Evolutionary conservation across 345 rosid genomes (phyloP), one percentile per base, ranked within the genome.

Genomic region (Camelina neglecta): DNA sequence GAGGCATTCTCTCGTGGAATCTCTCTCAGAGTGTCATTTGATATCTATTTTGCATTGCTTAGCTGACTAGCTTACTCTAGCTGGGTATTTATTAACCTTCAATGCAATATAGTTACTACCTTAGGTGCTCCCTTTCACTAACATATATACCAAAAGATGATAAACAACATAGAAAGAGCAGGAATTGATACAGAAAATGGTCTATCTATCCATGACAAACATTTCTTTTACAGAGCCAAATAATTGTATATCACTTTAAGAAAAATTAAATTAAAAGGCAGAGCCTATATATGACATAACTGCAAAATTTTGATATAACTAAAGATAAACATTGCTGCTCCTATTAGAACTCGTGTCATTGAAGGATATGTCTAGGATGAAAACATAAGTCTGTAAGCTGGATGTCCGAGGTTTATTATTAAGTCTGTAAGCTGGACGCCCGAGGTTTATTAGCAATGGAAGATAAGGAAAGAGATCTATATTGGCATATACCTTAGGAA

Each of bases 401-500:
- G 58, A 60, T 39, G 29, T 11, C 18, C 11, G 21, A 51, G 10
- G 42, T 39, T 11, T 20, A 63, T 41, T 4, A 8, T 18, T n/a
- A 12, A 59, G 1, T 71, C 20, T 23, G 18, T 26, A 61, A 60
- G 18, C 39, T 62, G 51, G 58, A 60, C 50, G 29, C n/a, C 18
- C 11, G 21, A 51, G 10, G 42, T 39, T 11, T 20, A 63, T 41
- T 4, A 8, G 64, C 44, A 54, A 7, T 54, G 18, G 26, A 42
- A 42, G 36, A 54, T 31, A 21, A 59, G 51, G 54, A 5, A n/a
- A 13, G 6, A 51, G 2, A 21, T 36, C 13, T 11, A 11, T 23
- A 69, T 70, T 33, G 53, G 55, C 39, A 48, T n/a, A 29, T 66
- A 91, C 97, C 92, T 85, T 82, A 23, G 85, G 65, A 71, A 91